phyloP scores from a whole-genome alignment of 192 early-diverging fungal species.

The Dissophora ornata region DNA sequence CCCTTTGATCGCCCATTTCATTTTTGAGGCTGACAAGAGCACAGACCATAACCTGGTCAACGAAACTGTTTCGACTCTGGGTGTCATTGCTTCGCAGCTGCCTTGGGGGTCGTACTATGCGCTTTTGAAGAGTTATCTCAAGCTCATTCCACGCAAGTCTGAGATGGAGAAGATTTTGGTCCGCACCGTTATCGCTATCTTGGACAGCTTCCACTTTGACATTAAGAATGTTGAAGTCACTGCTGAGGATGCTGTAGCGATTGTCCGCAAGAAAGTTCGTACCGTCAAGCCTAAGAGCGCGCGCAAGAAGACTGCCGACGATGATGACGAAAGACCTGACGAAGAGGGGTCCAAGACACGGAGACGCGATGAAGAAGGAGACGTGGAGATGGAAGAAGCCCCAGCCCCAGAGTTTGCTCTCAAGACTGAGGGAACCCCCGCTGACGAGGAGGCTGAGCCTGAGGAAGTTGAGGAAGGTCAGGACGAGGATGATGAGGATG shows the following conservation, averaged over 20 bases:
- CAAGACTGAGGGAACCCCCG: background rate
- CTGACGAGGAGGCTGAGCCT: slow-evolving; percentile 30
- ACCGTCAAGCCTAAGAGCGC: slow-evolving; percentile 29
- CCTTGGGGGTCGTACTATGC: slow-evolving; percentile 90
- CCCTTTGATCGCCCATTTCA: slow-evolving; percentile 89
- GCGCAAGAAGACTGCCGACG: slow-evolving; percentile 14
- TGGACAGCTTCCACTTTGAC: slow-evolving; percentile 96
- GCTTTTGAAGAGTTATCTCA: slow-evolving; percentile 78
- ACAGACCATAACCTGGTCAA: slow-evolving; percentile 82
- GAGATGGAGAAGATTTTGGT: slow-evolving; percentile 86
- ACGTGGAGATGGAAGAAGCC: slow-evolving; percentile 59
- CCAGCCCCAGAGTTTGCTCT: slow-evolving; percentile 38
- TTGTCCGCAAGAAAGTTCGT: slow-evolving; percentile 19
- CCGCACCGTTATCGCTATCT: slow-evolving; percentile 79
- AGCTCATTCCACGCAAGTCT: slow-evolving; percentile 69
- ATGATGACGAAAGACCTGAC: slow-evolving; percentile 49
- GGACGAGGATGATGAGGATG: slow-evolving; percentile 42
- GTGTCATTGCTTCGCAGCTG: slow-evolving; percentile 72
- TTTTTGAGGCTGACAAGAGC: slow-evolving; percentile 77
- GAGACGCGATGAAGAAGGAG: slow-evolving; percentile 26
- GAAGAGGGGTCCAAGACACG: slow-evolving; percentile 48
- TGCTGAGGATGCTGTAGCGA: slow-evolving; percentile 43
- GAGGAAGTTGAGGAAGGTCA: slow-evolving; percentile 55
- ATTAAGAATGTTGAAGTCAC: slow-evolving; percentile 68
- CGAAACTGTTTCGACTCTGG: slow-evolving; percentile 84